Evolutionary conservation across 2,329 filamentous ascomycete genomes (phyloP).

Genomic region (Penicillium thymicola): DNA sequence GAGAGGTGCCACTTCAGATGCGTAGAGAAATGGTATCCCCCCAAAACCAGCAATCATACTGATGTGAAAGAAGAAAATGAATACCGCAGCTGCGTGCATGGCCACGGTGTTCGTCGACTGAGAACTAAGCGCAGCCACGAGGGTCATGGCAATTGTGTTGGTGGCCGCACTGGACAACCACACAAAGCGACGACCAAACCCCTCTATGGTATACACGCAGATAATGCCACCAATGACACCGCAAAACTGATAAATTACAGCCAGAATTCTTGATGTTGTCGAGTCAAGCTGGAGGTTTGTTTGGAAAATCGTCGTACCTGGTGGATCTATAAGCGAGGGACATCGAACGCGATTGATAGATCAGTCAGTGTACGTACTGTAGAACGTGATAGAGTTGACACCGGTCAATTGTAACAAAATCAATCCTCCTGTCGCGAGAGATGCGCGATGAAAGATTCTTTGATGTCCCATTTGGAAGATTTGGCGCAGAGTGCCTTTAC

Average conservation of each 20-base stretch:
- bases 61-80: slow-evolving; percentile 60
- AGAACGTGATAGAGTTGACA: slow-evolving; percentile 15
- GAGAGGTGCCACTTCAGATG: slow-evolving; percentile 1
- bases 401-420: slow-evolving; percentile 16
- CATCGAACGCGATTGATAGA: not conserved
- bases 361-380: slow-evolving; percentile 9
- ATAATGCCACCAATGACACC: slow-evolving; percentile 12
- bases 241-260: slow-evolving; percentile 12
- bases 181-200: slow-evolving; percentile 14
- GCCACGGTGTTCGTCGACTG: slow-evolving; percentile 10
- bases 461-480: slow-evolving; percentile 19
- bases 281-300: slow-evolving; percentile 11
- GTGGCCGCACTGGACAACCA: slow-evolving; percentile 8
- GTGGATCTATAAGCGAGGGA: not conserved
- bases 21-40: slow-evolving; percentile 58
- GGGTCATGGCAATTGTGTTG: slow-evolving; percentile 12
- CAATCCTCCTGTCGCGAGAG: slow-evolving; percentile 9
- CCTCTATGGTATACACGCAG: slow-evolving; percentile 17
- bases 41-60: slow-evolving; percentile 60
- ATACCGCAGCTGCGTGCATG: slow-evolving; percentile 45
- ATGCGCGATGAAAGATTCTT: slow-evolving; percentile 13
- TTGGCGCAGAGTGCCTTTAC: slow-evolving; percentile 4
- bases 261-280: slow-evolving; percentile 11
- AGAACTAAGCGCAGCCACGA: slow-evolving; percentile 15
- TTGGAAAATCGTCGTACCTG: slow-evolving; percentile 20